Evolutionary conservation across 2,329 filamentous ascomycete genomes (phyloP), one percentile per base, ranked within the genome.

Genomic region (Fusarium algeriense): DNA sequence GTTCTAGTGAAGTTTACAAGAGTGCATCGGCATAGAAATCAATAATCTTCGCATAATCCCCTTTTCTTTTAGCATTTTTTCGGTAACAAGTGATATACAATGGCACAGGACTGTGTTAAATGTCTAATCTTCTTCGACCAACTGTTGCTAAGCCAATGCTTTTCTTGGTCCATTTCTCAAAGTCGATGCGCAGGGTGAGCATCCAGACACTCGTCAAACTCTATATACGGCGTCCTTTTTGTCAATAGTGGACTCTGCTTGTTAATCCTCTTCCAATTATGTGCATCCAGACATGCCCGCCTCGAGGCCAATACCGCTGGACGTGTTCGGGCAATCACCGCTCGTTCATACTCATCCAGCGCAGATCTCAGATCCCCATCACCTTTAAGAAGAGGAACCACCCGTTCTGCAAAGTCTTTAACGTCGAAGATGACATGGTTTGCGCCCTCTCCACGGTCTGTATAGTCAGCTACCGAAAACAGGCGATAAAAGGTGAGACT

Each of bases 351-450:
- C 1, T 53, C 67, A 38, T 82, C 74, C 7, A 85, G 67, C 0
- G 77, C 76, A 1, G 41, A 37, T 20, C 80, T 75, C 8, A 83
- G 50, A 2, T 58, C 49, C 15, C 37, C 43, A 12, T 26, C 7
- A 5, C 32, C 19, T 14, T 44, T 28, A 15, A 74, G 65, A 4
- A 64, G 28, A 0, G 80, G 77, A 0, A 73, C 34, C 2, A 83
- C 70, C 8, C 74, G 73, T 13, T 81, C 78, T 0, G 81, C 78
- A 45, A 89, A 80, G 38, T 85, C 83, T 5, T 80, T 73, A 0
- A 86, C 84, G 71, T 89, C 87, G 10, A 84, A 76, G 38, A 89
- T 86, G 5, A 84, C 86, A 55, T 89, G 86, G 67, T 89, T 89
- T 9, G 85, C 86, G 2, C 86, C 87, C 76, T 89, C 87, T 5